A percentile compares a stretch with the other conserved stretches of the same genome.
Conservation (phyloP, 768 basidiomycete genomes). For the Hygrophoropsis aurantiaca region DNA sequence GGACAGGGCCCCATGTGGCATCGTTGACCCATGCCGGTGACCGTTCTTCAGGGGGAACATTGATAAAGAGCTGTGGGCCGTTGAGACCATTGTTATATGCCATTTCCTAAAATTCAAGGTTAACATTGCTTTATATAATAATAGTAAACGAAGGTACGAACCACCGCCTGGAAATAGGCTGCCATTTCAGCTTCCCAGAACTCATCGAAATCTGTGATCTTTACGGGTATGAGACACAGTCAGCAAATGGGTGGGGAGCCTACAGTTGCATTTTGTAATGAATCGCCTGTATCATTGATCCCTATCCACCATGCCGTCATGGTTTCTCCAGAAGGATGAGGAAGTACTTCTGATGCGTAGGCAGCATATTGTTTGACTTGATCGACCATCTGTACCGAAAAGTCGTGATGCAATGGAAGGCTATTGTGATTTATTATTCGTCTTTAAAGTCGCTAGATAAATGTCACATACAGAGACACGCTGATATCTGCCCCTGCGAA, state of each 20-base stretch:
- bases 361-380: constrained; percentile 50
- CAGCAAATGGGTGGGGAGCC: background rate
- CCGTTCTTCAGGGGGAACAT: constrained; percentile 55
- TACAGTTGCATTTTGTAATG: constrained; percentile 35
- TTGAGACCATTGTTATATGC: constrained; percentile 40
- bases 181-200: constrained; percentile 52
- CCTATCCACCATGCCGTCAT: constrained; percentile 60
- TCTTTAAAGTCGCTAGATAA: background rate
- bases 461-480: constrained; percentile 30
- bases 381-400: constrained; percentile 45
- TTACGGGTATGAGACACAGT: background rate
- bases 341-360: constrained; percentile 44
- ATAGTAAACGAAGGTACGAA: constrained; percentile 22
- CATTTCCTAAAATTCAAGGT: constrained; percentile 29
- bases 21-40: constrained; percentile 39
- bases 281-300: constrained; percentile 59
- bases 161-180: constrained; percentile 51
- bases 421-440: constrained; percentile 23
- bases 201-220: constrained; percentile 48
- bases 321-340: constrained; percentile 42
- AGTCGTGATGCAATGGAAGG: constrained; percentile 48
- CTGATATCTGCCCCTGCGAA: constrained; percentile 54
- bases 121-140: background rate
- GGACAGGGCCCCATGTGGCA: constrained; percentile 32
- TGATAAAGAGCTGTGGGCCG: constrained; percentile 50